Conservation (phyloP, 805 yeast genomes). For the Lipomyces spencermartinsiae region DNA sequence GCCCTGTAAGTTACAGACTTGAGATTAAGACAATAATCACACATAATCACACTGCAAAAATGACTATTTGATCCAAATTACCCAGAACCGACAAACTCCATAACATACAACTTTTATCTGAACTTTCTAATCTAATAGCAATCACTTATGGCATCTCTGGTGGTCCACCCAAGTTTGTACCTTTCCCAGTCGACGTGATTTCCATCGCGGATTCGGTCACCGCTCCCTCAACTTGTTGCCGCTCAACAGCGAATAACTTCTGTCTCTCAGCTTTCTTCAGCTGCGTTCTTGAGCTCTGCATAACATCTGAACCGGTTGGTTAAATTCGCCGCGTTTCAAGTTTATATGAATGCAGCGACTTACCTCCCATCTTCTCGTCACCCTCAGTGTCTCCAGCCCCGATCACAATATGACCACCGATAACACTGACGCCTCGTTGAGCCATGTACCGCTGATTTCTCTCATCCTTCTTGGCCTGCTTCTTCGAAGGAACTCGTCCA, state of each 20-base stretch:
- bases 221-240: not conserved
- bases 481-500: constrained; percentile 63
- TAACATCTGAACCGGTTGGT: not conserved
- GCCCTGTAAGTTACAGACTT: too few relatives aligned
- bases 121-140: not conserved
- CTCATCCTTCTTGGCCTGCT: constrained; percentile 77
- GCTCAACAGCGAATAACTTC: constrained; percentile 37
- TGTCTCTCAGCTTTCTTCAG: constrained; percentile 49
- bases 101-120: not conserved
- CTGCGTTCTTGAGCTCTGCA: constrained; percentile 33
- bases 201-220: constrained; percentile 53
- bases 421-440: constrained; percentile 51
- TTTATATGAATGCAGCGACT: not conserved
- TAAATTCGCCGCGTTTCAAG: not conserved
- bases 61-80: constrained; percentile 6
- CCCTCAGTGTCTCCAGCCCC: constrained; percentile 49
- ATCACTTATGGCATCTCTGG: constrained; percentile 15
- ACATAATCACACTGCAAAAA: not conserved
- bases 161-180: constrained; percentile 86
- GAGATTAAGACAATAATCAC: not conserved
- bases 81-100: not conserved
- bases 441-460: constrained; percentile 77
- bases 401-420: constrained; percentile 33
- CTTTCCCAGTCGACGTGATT: constrained; percentile 61
- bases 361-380: constrained; percentile 45